phyloP scores from a whole-genome alignment of 1,284 basidiomycete species.

The Sphaerobolus stellatus region DNA sequence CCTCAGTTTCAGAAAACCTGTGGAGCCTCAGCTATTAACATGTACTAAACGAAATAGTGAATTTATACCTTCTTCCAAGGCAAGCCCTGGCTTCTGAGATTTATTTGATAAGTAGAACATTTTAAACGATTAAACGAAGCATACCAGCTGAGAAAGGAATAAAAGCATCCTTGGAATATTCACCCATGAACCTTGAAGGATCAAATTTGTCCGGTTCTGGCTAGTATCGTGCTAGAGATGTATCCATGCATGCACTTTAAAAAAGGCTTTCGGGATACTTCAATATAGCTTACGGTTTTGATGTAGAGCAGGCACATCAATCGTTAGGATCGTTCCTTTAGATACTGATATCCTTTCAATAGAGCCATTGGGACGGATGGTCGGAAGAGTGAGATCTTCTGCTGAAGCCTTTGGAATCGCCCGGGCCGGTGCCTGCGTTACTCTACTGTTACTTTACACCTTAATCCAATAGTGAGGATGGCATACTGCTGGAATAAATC shows the following conservation, averaged over 20 bases:
- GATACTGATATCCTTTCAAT: not conserved
- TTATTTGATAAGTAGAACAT: not conserved
- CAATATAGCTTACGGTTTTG: conserved; percentile 18
- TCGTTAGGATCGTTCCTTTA: conserved; percentile 11
- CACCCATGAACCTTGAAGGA: conserved; percentile 27
- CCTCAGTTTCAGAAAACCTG: not conserved
- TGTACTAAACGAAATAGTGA: not conserved
- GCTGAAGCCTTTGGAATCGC: not conserved
- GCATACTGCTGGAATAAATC: conserved; percentile 57
- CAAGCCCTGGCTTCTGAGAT: conserved; percentile 46
- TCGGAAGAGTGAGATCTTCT: not conserved
- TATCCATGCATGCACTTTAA: not conserved
- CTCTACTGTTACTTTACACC: not conserved
- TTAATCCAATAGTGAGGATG: not conserved
- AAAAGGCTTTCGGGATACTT: not conserved
- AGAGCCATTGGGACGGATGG: not conserved
- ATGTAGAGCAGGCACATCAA: conserved; percentile 3
- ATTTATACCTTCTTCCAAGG: conserved; percentile 47
- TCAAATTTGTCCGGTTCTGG: conserved; percentile 25
- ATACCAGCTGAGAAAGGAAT: conserved; percentile 30
- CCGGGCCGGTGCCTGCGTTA: conserved; percentile 17
- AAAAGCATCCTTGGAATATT: conserved; percentile 14
- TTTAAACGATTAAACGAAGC: not conserved
- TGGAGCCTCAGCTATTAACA: not conserved
- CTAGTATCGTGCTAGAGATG: conserved; percentile 25